These are phyloP conservation scores for Thermothelomyces thermophilus DNA, from an alignment of 2,329 filamentous ascomycete species.

Conservation along the genomic window DNA sequence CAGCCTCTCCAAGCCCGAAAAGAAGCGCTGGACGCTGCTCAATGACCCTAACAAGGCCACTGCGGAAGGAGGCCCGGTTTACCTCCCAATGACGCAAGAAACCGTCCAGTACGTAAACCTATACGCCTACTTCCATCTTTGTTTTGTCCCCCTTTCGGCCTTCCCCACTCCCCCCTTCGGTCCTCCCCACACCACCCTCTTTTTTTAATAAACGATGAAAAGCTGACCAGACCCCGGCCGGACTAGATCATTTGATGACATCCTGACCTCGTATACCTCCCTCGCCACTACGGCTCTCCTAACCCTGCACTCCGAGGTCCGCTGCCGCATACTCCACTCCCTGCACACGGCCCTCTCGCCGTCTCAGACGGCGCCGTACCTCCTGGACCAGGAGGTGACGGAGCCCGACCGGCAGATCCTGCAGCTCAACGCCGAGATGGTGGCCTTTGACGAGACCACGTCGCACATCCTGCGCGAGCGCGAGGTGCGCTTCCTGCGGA, in stretches of 20 bases:
- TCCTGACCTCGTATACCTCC: conserved; percentile 74
- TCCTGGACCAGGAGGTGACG: conserved; percentile 63
- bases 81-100: conserved; percentile 81
- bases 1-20: conserved; percentile 49
- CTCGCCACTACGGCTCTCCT: conserved; percentile 73
- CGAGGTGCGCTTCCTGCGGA: conserved; percentile 70
- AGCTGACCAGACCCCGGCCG: background rate
- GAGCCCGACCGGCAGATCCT: conserved; percentile 76
- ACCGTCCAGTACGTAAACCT: conserved; percentile 63
- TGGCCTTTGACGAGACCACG: conserved; percentile 81
- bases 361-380: conserved; percentile 50
- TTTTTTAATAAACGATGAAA: background rate
- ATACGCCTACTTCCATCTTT: no score
- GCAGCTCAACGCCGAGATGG: conserved; percentile 74
- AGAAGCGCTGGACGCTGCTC: conserved; percentile 77
- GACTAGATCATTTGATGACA: conserved; percentile 71
- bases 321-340: conserved; percentile 78
- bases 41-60: conserved; percentile 53
- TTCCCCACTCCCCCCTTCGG: no score
- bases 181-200: background rate
- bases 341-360: conserved; percentile 58
- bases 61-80: conserved; percentile 61
- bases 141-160: no score
- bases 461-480: conserved; percentile 62
- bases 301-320: conserved; percentile 82